Base-by-base conservation (phyloP, 1,284 basidiomycete genomes). In the Rhizoctonia solani region DNA sequence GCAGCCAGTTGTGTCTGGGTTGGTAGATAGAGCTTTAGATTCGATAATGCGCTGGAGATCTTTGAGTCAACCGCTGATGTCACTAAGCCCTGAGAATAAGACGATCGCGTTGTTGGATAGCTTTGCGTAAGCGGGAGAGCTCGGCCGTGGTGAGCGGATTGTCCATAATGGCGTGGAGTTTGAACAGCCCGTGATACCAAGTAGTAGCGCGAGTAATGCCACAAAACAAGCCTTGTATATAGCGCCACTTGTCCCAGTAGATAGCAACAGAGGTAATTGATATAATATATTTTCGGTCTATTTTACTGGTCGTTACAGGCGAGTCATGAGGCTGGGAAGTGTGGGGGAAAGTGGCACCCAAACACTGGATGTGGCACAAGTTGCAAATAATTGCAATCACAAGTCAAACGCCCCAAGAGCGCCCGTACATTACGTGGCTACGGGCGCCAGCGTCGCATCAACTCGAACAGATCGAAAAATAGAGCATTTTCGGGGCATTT, bases 21-120 rank as follows among this genome's bases (percentile, higher is more conserved):
- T 14, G 63, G 32, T 0, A 66, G 52, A 41, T 46, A 66, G 2
- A 66, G 3, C 13, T 49, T 54, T 4, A 66, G 32, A 29, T 54
- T 66, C 2, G 52, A 47, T 19, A 66, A 32, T 6, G 63, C 63
- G 19, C 63, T 52, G 1, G 30, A 21, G 16, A 66, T 66, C 11
- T 66, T 66, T 14, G 30, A 54, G 25, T 66, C 63, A 19, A 37
- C 63, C 23, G 27, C 32, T 21, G 19, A 14, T 4, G 41, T 32
- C 11, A 52, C 46, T 14, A 54, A 41, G 9, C 63, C 63, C 47
- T 66, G 63, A 47, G 63, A 29, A 66, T 19, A 13, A 25, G 8
- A 11, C 63, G 63, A 6, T 66, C 63, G 4, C 63, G 63, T 37
- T 66, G 63, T n/a, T 66, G 53, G 32, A 66, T 66, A n/a, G 63